A percentile compares a stretch with the other conserved stretches of the same genome.
phyloP scores from a whole-genome alignment of 345 rosid species.

The thale cress (Arabidopsis thaliana) region TAIR10.1 NC_003075.7:14746001-14746500 shows the following conservation, averaged over 20 bases:
- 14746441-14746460: conserved; percentile 54
- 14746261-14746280: conserved; percentile 66
- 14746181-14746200: conserved; percentile 61
- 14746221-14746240: conserved; percentile 45
- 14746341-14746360: conserved; percentile 39
- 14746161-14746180: conserved; percentile 79
- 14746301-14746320: conserved; percentile 39
- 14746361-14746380: conserved; percentile 52
- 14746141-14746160: conserved; percentile 70
- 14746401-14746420: conserved; percentile 82
- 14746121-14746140: conserved; percentile 34
- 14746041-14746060: conserved; percentile 77
- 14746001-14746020: conserved; percentile 59
- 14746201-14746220: conserved; percentile 48
- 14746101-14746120: conserved; percentile 20
- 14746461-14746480: conserved; percentile 84
- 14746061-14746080: conserved; percentile 39
- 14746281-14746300: conserved; percentile 53
- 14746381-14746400: conserved; percentile 66
- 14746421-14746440: conserved; percentile 61
- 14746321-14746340: conserved; percentile 43
- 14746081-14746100: conserved; percentile 6
- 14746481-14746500: conserved; percentile 29
- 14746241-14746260: conserved; percentile 53
- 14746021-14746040: conserved; percentile 66